Percentiles rank a stretch among this genome's conserved stretches.
Conservation (phyloP, 257 asterid species). For the Osmanthus fragrans region DNA sequence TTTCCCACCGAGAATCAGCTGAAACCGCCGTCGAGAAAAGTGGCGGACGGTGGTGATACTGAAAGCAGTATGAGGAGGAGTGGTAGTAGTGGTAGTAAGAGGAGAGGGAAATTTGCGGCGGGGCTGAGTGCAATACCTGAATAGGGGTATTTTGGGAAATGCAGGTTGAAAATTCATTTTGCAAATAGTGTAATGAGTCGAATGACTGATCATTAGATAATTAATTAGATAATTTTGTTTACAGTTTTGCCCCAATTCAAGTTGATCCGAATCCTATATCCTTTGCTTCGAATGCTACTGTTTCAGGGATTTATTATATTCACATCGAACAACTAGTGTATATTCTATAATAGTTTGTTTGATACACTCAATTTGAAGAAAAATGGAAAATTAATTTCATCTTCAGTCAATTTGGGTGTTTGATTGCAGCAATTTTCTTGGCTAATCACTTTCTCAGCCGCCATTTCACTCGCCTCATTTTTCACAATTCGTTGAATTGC, state of each 20-base stretch:
- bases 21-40: conserved; percentile 30
- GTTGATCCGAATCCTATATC: no score
- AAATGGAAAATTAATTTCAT: no score
- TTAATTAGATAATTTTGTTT: not conserved
- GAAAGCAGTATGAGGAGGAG: conserved; percentile 7
- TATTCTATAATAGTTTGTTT: no score
- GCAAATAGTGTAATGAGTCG: not conserved
- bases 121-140: conserved; percentile 57
- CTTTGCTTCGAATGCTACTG: no score
- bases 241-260: conserved; percentile 20
- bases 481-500: no score
- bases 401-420: no score
- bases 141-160: conserved; percentile 31
- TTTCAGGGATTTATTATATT: no score
- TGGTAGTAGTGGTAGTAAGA: conserved; percentile 31
- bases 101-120: conserved; percentile 46
- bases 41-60: conserved; percentile 23
- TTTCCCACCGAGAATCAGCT: conserved; percentile 29
- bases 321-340: no score
- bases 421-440: no score
- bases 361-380: no score
- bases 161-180: not conserved
- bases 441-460: no score
- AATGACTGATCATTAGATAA: not conserved
- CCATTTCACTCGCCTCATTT: no score